Base-by-base conservation (phyloP, 2,329 filamentous ascomycete genomes). In the Penicillium sp. region DNA sequence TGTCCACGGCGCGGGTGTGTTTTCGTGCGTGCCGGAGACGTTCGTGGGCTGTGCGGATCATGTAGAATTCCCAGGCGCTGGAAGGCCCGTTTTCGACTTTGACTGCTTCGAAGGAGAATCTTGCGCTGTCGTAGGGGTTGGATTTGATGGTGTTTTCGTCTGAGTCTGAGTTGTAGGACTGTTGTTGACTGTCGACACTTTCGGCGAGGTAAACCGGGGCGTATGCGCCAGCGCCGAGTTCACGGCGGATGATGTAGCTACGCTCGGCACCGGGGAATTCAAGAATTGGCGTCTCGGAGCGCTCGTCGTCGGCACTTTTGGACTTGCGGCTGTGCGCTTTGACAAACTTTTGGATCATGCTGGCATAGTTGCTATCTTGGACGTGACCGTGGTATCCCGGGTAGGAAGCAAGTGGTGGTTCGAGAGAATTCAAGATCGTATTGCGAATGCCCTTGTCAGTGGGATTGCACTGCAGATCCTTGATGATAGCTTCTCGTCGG, bases 201-300 rank as follows among this genome's bases (percentile, higher is more conserved):
- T 97, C 92, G 8, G 93, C 89, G 0, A 99, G 86, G 74, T 97
- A 99, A 2, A 99, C 95, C 0, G 95, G 94, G 0, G 94, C 95
- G 78, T 96, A 99, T 0, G 95, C 95, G 9, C 95, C 95, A 30
- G 93, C 91, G 1, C 95, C 95, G 13, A 99, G 87, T 75, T 98
- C 93, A 54, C 89, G 88, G 73, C 90, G 92, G 60, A 98, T 79
- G 1, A 87, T 89, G 76, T 97, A 99, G 45, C 84, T 85, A 42
- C 88, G 83, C 24, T 85, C 80, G 2, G 86, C 83, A 42, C 87
- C 87, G 0, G 86, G 83, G 63, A 97, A 91, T 45, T 86, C 82
- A 24, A 98, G 83, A 4, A 85, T 81, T 0, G 91, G 88, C 0
- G 88, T 84, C 47, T 86, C 80, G 0, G 84, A 79, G 2, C 88